Evolutionary conservation across 2,329 filamentous ascomycete genomes (phyloP).

Genomic region (Orbilia javanica): DNA sequence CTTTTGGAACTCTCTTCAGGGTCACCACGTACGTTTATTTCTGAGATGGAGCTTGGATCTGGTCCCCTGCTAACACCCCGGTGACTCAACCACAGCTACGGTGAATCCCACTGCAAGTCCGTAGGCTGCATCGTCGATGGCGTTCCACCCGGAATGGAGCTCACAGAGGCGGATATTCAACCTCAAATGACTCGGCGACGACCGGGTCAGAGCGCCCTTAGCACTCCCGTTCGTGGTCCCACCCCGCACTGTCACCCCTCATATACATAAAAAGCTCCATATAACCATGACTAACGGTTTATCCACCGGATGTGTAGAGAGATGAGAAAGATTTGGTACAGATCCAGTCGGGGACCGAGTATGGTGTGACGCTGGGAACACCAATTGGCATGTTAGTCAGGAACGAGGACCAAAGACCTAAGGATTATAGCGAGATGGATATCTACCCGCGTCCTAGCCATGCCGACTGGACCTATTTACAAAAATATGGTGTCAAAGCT

Average conservation of each 20-base stretch:
- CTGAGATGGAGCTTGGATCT: conserved; percentile 23
- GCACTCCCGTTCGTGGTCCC: conserved; percentile 73
- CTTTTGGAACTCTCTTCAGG: conserved; percentile 83
- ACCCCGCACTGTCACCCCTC: not conserved
- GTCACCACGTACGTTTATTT: conserved; percentile 80
- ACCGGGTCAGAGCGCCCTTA: conserved; percentile 89
- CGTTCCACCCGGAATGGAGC: conserved; percentile 85
- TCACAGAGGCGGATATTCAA: conserved; percentile 90
- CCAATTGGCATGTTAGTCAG: conserved; percentile 88
- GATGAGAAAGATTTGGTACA: conserved; percentile 92
- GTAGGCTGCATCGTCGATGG: conserved; percentile 97
- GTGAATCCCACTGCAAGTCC: conserved; percentile 89
- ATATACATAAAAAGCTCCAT: not conserved
- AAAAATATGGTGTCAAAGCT: conserved; percentile 96
- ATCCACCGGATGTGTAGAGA: conserved; percentile 66
- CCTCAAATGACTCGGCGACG: conserved; percentile 91
- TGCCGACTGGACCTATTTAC: conserved; percentile 95
- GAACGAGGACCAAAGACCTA: conserved; percentile 92
- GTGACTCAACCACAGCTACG: conserved; percentile 70
- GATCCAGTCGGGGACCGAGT: conserved; percentile 93
- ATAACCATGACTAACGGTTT: not conserved
- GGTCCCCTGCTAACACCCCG: conserved; percentile 42
- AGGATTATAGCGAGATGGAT: conserved; percentile 96
- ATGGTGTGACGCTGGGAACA: conserved; percentile 88
- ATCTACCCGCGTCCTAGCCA: conserved; percentile 90